A percentile compares a stretch with the other conserved stretches of the same genome.
Conservation (phyloP, 306 rosid genomes). For the Astragalus membranaceus region DNA sequence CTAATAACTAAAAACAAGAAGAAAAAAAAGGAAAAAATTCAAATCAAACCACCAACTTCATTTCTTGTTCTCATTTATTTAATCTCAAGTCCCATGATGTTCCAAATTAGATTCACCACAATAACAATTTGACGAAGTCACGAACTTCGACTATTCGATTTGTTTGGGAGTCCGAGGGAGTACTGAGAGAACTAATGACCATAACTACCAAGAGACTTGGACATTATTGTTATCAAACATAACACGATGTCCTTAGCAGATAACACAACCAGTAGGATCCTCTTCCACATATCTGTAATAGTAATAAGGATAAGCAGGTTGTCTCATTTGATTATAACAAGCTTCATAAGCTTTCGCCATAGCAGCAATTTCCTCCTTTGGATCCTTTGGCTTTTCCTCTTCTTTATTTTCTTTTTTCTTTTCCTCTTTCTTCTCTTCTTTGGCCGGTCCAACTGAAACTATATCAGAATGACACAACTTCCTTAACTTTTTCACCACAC, state of each 20-base stretch:
- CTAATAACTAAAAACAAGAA: background rate
- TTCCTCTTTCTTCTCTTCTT: conserved; percentile 55
- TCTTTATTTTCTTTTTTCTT: conserved; percentile 29
- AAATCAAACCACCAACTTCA: background rate
- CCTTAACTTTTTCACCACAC: conserved; percentile 48
- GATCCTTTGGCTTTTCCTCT: conserved; percentile 27
- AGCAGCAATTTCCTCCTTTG: conserved; percentile 26
- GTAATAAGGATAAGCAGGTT: conserved; percentile 5
- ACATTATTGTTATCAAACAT: too few relatives aligned
- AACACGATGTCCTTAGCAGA: too few relatives aligned
- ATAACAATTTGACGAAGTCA: background rate
- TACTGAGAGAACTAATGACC: too few relatives aligned
- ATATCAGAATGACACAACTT: conserved; percentile 46
- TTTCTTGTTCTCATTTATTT: background rate
- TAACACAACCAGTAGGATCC: conserved; percentile 62
- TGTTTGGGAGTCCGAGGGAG: too few relatives aligned
- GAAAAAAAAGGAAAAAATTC: background rate
- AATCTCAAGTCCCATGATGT: too few relatives aligned
- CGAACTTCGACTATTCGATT: too few relatives aligned
- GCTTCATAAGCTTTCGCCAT: background rate
- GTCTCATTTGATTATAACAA: conserved; percentile 2
- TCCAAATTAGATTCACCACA: too few relatives aligned
- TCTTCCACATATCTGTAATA: conserved; percentile 40
- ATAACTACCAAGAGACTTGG: too few relatives aligned
- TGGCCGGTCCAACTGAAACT: conserved; percentile 65